phyloP scores from a whole-genome alignment of 148 eudicot genomes.

The Heliosperma pusillum region DNA sequence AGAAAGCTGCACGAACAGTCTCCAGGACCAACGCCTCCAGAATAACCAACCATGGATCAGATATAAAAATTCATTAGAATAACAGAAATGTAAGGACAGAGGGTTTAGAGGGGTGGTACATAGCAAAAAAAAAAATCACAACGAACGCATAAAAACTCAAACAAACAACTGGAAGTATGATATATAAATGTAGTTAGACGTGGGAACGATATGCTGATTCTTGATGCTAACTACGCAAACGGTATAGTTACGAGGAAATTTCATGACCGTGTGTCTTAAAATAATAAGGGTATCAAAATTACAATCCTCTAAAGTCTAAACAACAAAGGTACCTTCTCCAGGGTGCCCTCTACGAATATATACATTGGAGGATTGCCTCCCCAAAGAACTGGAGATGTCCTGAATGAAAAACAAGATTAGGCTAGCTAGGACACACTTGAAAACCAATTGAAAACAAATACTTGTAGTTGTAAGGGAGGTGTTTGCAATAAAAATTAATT shows the following conservation, averaged over 20 bases:
- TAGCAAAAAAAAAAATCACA: neutral
- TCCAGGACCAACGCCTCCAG: slow-evolving; percentile 27
- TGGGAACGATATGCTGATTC: neutral
- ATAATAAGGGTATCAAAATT: slow-evolving; percentile 33
- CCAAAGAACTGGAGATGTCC: slow-evolving; percentile 67
- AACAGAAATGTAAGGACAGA: slow-evolving; percentile 5
- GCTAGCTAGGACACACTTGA: slow-evolving; percentile 40
- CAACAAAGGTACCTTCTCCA: slow-evolving; percentile 97
- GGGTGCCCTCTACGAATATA: slow-evolving; percentile 75
- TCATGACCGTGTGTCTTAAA: slow-evolving; percentile 2
- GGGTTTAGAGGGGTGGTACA: neutral
- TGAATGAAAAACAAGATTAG: slow-evolving; percentile 80
- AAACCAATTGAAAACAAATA: neutral
- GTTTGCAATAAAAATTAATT: neutral
- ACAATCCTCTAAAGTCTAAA: slow-evolving; percentile 58
- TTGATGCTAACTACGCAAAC: neutral
- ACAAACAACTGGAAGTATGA: neutral
- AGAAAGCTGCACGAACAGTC: slow-evolving; percentile 27
- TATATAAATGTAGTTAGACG: neutral
- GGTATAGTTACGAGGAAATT: neutral
- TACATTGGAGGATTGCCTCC: slow-evolving; percentile 63
- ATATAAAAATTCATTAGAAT: slow-evolving; percentile 37
- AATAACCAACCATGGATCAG: slow-evolving; percentile 27
- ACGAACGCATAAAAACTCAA: neutral
- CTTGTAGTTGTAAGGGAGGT: neutral